These are phyloP conservation scores for Hypoxylon sp. DNA, from an alignment of 2,329 filamentous ascomycete species.

Conservation along the genomic window DNA sequence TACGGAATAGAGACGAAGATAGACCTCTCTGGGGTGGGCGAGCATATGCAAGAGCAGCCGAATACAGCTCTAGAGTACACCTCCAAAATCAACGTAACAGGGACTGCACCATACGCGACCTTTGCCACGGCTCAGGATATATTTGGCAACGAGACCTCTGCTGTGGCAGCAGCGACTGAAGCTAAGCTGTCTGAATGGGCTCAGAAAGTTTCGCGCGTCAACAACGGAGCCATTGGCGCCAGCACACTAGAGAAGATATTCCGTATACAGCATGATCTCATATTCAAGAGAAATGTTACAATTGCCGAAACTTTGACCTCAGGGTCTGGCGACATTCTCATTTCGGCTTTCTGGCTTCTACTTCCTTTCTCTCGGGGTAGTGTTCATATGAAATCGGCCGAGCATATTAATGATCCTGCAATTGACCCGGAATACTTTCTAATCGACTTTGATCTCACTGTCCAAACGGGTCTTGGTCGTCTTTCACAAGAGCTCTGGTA, in stretches of 20 bases:
- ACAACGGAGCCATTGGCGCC: constrained; percentile 50
- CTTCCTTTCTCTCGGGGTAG: constrained; percentile 60
- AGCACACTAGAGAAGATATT: constrained; percentile 59
- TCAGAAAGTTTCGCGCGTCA: constrained; percentile 47
- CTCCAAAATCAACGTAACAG: constrained; percentile 42
- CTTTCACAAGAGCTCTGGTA: constrained; percentile 53
- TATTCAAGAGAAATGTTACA: constrained; percentile 62
- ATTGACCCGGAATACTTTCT: constrained; percentile 58
- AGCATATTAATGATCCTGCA: constrained; percentile 55
- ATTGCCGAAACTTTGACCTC: constrained; percentile 64
- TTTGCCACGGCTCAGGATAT: constrained; percentile 56
- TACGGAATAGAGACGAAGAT: constrained; percentile 61
- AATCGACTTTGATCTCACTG: constrained; percentile 56
- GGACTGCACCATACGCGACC: constrained; percentile 52
- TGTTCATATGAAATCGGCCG: constrained; percentile 58
- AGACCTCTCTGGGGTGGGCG: constrained; percentile 66
- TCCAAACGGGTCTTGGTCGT: constrained; percentile 51
- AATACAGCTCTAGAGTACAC: constrained; percentile 50
- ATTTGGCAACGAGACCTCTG: constrained; percentile 51
- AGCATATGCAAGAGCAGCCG: constrained; percentile 68
- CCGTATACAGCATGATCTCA: constrained; percentile 62
- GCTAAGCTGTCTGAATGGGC: constrained; percentile 54
- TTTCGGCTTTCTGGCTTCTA: constrained; percentile 58
- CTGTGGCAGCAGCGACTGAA: constrained; percentile 48
- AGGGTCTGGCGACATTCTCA: constrained; percentile 50